A percentile compares a stretch with the other conserved stretches of the same genome.
phyloP scores from a whole-genome alignment of 1,284 basidiomycete species.

The Marasmius oreades region DNA sequence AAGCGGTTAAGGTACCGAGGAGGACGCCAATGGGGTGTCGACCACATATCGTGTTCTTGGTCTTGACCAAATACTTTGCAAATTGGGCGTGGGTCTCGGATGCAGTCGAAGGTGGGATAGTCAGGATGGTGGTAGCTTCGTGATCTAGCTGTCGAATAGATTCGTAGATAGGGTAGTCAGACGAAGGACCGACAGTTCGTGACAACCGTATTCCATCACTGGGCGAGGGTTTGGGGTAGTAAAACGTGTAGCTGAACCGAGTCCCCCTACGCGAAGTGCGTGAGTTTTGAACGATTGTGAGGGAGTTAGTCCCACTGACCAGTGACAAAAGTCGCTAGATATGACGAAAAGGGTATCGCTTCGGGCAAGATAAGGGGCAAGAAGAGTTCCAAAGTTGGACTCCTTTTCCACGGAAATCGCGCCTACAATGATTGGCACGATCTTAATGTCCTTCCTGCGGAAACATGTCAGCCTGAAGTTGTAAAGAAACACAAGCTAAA shows the following conservation, averaged over 20 bases:
- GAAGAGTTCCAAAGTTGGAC: conserved; percentile 57
- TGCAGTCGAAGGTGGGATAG: conserved; percentile 51
- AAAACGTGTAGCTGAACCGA: conserved; percentile 89
- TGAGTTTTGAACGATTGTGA: conserved; percentile 6
- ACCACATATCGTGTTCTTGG: conserved; percentile 97
- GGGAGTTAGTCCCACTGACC: conserved; percentile 47
- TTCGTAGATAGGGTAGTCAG: conserved; percentile 57
- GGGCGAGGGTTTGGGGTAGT: conserved; percentile 71
- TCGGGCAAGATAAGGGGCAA: conserved; percentile 79
- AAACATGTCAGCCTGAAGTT: not conserved
- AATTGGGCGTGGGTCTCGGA: conserved; percentile 62
- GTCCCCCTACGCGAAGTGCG: conserved; percentile 61
- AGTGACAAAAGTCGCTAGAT: conserved; percentile 98
- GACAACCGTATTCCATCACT: conserved; percentile 53
- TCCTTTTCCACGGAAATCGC: conserved; percentile 66
- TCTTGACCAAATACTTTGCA: conserved; percentile 71
- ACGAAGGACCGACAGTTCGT: conserved; percentile 34
- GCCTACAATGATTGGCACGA: conserved; percentile 93
- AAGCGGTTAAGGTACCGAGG: conserved; percentile 65
- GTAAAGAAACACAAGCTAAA: not conserved
- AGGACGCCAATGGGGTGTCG: conserved; percentile 94
- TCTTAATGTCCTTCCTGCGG: conserved; percentile 63
- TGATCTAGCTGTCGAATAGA: conserved; percentile 78
- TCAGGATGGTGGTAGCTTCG: conserved; percentile 74
- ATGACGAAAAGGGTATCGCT: conserved; percentile 86